phyloP scores from a whole-genome alignment of 495 filamentous ascomycete genomes.

The Bombardia bombarda region DNA sequence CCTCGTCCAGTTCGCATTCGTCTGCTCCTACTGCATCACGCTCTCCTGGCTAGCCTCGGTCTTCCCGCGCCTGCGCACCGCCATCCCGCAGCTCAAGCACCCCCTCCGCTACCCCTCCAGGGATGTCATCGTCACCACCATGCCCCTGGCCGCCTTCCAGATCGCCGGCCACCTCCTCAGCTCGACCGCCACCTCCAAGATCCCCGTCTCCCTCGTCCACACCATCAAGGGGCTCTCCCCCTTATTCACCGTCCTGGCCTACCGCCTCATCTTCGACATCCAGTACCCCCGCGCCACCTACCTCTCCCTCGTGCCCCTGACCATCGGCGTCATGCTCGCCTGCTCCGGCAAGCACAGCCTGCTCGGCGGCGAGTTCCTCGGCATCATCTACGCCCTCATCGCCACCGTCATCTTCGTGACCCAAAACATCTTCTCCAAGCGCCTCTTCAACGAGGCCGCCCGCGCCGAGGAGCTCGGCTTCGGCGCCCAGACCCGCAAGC shows the following conservation, averaged over 20 bases:
- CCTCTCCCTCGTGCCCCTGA: constrained; percentile 85
- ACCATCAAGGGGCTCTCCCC: constrained; percentile 99
- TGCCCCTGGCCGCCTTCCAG: constrained; percentile 88
- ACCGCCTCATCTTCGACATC: constrained; percentile 79
- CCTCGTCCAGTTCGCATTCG: constrained; percentile 89
- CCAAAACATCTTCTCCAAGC: constrained; percentile 98
- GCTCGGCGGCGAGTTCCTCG: constrained; percentile 69
- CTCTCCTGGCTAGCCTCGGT: constrained; percentile 63
- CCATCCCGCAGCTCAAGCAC: constrained; percentile 70
- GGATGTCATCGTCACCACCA: constrained; percentile 77
- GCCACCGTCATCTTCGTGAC: constrained; percentile 93
- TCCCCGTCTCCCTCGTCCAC: constrained; percentile 94
- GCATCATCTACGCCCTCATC: constrained; percentile 77
- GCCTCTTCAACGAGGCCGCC: constrained; percentile 94
- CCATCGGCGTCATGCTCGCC: constrained; percentile 86
- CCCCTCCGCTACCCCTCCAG: constrained; percentile 74
- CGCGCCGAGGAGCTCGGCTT: constrained; percentile 64
- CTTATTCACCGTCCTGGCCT: constrained; percentile 89
- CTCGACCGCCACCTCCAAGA: constrained; percentile 86
- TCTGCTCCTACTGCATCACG: constrained; percentile 78
- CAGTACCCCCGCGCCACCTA: constrained; percentile 85
- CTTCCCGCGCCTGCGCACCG: constrained; percentile 57
- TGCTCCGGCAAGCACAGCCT: constrained; percentile 73
- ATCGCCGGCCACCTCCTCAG: constrained; percentile 88
- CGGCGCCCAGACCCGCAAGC: constrained; percentile 53